These are phyloP conservation scores for Fomitopsis pinicola DNA, from an alignment of 1,284 basidiomycete genomes.

Conservation along the genomic window DNA sequence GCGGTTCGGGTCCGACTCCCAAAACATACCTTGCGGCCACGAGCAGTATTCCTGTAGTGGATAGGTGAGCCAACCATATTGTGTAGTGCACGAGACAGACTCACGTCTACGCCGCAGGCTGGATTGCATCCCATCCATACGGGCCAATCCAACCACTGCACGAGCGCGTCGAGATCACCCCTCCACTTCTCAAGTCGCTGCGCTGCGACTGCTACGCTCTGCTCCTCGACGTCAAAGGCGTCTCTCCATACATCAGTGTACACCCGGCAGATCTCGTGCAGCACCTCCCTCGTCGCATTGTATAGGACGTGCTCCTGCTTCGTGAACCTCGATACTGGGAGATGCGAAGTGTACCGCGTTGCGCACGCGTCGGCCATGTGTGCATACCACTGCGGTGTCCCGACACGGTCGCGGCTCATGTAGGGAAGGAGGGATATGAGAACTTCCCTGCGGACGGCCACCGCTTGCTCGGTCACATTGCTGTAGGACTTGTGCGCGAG, in stretches of 20 bases:
- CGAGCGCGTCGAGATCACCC: background rate
- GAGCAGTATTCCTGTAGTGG: background rate
- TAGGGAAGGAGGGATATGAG: background rate
- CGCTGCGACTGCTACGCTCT: background rate
- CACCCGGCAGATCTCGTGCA: slow-evolving; percentile 1
- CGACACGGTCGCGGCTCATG: background rate
- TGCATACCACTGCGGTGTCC: background rate
- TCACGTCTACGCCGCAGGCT: background rate
- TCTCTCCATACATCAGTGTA: background rate
- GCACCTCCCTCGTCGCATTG: background rate
- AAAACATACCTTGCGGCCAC: background rate
- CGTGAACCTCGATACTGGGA: background rate
- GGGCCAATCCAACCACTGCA: background rate
- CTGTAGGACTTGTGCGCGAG: background rate
- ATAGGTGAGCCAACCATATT: background rate
- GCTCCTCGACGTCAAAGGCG: background rate
- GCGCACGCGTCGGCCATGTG: background rate
- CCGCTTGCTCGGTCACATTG: background rate
- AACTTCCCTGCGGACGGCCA: background rate
- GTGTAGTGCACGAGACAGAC: background rate
- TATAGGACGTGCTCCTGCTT: slow-evolving; percentile 1
- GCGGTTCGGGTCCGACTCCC: background rate
- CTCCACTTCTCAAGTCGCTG: background rate
- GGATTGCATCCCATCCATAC: background rate
- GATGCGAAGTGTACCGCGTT: background rate